Conservation (phyloP, 768 basidiomycete species). For the Phallus indusiatus region DNA sequence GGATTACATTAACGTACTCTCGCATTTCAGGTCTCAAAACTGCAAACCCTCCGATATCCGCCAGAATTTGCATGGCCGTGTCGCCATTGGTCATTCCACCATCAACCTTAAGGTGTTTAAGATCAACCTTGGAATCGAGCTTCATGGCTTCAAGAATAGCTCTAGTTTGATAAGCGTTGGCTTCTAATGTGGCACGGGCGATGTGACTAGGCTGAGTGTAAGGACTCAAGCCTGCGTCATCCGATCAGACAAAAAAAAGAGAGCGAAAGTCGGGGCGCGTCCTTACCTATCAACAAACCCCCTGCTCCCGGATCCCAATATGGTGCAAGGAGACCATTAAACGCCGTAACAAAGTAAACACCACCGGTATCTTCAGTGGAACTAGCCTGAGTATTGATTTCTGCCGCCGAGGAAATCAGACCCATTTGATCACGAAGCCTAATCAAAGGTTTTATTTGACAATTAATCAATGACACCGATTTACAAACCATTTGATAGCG, state of each 20-base stretch:
- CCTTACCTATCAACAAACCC: conserved; percentile 68
- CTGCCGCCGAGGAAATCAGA: conserved; percentile 67
- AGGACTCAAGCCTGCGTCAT: conserved; percentile 53
- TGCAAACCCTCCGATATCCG: conserved; percentile 85
- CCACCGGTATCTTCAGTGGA: conserved; percentile 75
- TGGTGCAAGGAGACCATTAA: conserved; percentile 91
- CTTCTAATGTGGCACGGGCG: conserved; percentile 90
- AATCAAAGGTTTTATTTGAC: not conserved
- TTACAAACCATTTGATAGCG: conserved; percentile 75
- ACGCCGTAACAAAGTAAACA: conserved; percentile 94
- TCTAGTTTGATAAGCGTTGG: conserved; percentile 91
- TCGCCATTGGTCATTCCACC: conserved; percentile 98
- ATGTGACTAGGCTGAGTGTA: conserved; percentile 91
- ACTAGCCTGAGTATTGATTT: conserved; percentile 79
- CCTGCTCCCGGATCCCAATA: conserved; percentile 96
- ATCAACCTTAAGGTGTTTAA: conserved; percentile 88
- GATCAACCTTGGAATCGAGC: conserved; percentile 69
- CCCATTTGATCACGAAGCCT: conserved; percentile 86
- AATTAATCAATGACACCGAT: not conserved
- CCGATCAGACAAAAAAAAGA: not conserved
- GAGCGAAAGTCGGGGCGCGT: conserved; percentile 1
- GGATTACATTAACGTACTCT: conserved; percentile 49
- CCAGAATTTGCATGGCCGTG: conserved; percentile 75
- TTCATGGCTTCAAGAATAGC: conserved; percentile 96
- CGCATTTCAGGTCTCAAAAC: conserved; percentile 94